Evolutionary conservation across 495 filamentous ascomycete species (phyloP), one percentile per base, ranked within the genome.

Genomic region (Schizothecium vesticola): DNA sequence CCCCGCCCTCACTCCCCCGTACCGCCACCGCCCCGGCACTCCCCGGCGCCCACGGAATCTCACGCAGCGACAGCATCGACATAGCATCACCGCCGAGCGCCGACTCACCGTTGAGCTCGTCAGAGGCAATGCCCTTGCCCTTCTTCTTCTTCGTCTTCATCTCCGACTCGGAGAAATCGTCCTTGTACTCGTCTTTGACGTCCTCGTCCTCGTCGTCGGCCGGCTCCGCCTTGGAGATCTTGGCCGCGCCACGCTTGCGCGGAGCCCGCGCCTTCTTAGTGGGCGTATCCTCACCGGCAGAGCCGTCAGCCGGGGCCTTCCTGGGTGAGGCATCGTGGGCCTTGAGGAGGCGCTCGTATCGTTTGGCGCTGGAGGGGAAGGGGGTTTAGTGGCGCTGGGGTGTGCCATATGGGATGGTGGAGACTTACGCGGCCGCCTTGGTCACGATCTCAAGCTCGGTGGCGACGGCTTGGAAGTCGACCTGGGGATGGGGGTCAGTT

Each of bases 371-470:
- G 61, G 64, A 19, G 56, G 29, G 23, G 64, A 19, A 51, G 29
- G 23, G 22, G 31, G 36, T 36, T 31, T 7, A 66, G n/a, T 21
- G 3, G 55, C 16, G n/a, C n/a, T 16, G 33, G 25, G 25, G 16
- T 22, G 26, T 16, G 69, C 64, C n/a, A n/a, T n/a, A n/a, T 69
- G 58, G 51, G 31, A 29, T 63, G 19, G 24, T 63, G 19, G 24
- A 55, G 60, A 84, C 89, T 82, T 83, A 91, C 89, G 89, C 88
- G 7, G 89, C 89, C 22, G 85, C 87, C 71, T 88, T 88, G 73
- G 72, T 81, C 11, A 89, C 81, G 61, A 91, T 89, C 24, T 76
- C 74, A 26, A 87, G 86, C 73, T 90, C 87, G 29, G 84, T 76
- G n/a, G 88, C 86, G 51, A 92, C 89, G 60, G 81, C 79, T 13